Conservation (phyloP, 2,329 filamentous ascomycete species). For the Ascochyta rabiei region DNA sequence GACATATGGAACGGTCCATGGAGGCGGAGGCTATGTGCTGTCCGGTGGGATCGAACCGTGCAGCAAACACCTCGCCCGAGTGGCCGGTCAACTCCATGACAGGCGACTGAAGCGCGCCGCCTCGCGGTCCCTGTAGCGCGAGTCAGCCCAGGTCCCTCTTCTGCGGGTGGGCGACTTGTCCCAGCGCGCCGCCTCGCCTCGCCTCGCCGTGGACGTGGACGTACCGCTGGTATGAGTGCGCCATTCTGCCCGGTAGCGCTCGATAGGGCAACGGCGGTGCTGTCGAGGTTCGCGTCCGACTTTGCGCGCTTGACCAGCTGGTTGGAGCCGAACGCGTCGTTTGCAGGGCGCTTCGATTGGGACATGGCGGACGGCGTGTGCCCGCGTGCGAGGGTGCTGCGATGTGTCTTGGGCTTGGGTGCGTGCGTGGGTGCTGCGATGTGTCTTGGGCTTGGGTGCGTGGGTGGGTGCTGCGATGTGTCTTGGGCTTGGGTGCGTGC, state of each 20-base stretch:
- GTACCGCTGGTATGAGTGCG: slow-evolving; percentile 69
- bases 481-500: background rate
- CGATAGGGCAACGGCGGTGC: slow-evolving; percentile 62
- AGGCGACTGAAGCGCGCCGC: slow-evolving; percentile 83
- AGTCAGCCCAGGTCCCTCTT: slow-evolving; percentile 40
- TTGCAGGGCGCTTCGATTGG: slow-evolving; percentile 89
- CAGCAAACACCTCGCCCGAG: slow-evolving; percentile 84
- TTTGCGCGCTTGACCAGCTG: slow-evolving; percentile 93
- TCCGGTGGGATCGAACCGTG: slow-evolving; percentile 87
- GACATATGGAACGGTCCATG: slow-evolving; percentile 91
- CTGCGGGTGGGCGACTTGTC: slow-evolving; percentile 15
- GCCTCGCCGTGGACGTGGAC: too few species aligned
- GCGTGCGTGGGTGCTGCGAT: slow-evolving; percentile 6
- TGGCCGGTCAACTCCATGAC: slow-evolving; percentile 89
- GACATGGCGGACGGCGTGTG: slow-evolving; percentile 67
- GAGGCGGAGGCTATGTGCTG: slow-evolving; percentile 91
- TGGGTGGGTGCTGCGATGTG: slow-evolving; percentile 8
- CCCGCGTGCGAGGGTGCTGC: slow-evolving; percentile 2
- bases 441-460: background rate
- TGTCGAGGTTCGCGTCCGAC: slow-evolving; percentile 62
- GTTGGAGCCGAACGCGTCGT: slow-evolving; percentile 76
- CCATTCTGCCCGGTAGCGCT: slow-evolving; percentile 65
- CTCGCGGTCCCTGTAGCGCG: slow-evolving; percentile 69
- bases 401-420: background rate
- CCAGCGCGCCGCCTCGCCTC: slow-evolving; percentile 42